Evolutionary conservation across 176 grass and related monocot genomes (phyloP), one percentile per base, ranked within the genome.

Genomic region (Rhynchospora pubera): DNA sequence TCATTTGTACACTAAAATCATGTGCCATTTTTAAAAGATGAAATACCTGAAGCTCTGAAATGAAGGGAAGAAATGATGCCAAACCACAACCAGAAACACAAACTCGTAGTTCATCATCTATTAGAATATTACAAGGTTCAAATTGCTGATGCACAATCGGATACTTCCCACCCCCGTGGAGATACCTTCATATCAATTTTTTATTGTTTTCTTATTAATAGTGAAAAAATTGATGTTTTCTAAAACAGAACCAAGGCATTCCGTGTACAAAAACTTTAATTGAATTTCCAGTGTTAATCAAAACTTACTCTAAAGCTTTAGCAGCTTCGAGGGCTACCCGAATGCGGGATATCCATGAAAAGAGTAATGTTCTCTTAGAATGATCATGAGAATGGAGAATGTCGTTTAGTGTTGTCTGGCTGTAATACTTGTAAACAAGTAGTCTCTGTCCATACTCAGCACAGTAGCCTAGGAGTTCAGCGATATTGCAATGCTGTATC

Each of bases 381-480:
- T 86, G 80, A 65, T 88, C 87, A 43, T 83, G 67, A 76, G 78
- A 87, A 84, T 94, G 89, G 6, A 98, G 68, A 56, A 85, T 77
- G 57, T 94, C 92, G 88, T 91, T 45, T 58, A 98, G 85, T 69
- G 89, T 98, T 72, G 69, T 92, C 79, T 85, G 86, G 82, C 92
- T 94, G 83, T 91, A 98, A 87, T 91, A 83, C 78, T 72, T 87
- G 74, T 98, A 94, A 52, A 98, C 90, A 64, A 98, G 95, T 84
- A 98, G 87, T 45, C 87, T 15, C 62, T 98, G 92, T 32, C 68
- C 90, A 83, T 89, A 94, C 74, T 94, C 92, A 51, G 85, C 86
- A 89, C 92, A 93, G 28, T 93, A 98, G 79, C 95, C 95, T 78
- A 94, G 90, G 85, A 98, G 90, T 78, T 91, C 87, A 71, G 88